Percentiles rank a stretch among this genome's conserved stretches.
Conservation (phyloP, 139 green algal species). For the Chlorella sorokiniana region DNA sequence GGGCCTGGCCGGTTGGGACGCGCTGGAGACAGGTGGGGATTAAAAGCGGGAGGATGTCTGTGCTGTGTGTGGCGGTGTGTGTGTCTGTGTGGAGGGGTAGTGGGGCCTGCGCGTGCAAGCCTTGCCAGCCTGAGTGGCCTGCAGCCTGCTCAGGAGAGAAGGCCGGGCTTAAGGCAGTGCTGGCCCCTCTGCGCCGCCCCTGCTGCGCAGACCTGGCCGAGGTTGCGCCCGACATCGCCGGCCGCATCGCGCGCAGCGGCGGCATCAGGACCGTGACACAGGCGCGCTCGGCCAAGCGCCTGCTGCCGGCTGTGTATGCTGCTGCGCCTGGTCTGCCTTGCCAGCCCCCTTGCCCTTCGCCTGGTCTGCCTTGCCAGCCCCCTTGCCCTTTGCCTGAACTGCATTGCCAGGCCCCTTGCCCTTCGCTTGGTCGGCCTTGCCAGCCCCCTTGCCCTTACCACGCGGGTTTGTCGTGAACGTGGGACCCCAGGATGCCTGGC, state of each 20-base stretch:
- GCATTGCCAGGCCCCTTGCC: no score
- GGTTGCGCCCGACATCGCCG: not conserved
- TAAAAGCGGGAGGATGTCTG: not conserved
- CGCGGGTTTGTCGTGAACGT: not conserved
- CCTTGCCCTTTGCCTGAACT: no score
- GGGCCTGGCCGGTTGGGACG: conserved; percentile 55
- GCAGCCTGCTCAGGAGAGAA: not conserved
- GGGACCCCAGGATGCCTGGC: not conserved
- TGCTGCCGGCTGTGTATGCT: not conserved
- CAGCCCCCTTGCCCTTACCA: not conserved
- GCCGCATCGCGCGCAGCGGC: not conserved
- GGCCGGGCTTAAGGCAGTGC: not conserved
- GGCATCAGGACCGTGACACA: conserved; percentile 1
- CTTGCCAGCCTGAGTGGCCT: not conserved
- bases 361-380: not conserved
- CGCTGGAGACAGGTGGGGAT: conserved; percentile 47
- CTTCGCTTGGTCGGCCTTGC: no score
- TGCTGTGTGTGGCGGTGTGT: no score
- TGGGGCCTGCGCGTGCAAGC: no score
- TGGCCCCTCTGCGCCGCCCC: not conserved
- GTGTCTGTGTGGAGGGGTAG: no score
- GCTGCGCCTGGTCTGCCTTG: not conserved
- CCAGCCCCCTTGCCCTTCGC: not conserved
- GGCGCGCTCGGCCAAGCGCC: not conserved
- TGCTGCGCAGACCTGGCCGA: conserved; percentile 20